Percentiles rank a stretch among this genome's conserved stretches.
These are phyloP conservation scores for Trichophyton benhamiae DNA, from an alignment of 2,329 filamentous ascomycete genomes.

Conservation along the genomic window DNA sequence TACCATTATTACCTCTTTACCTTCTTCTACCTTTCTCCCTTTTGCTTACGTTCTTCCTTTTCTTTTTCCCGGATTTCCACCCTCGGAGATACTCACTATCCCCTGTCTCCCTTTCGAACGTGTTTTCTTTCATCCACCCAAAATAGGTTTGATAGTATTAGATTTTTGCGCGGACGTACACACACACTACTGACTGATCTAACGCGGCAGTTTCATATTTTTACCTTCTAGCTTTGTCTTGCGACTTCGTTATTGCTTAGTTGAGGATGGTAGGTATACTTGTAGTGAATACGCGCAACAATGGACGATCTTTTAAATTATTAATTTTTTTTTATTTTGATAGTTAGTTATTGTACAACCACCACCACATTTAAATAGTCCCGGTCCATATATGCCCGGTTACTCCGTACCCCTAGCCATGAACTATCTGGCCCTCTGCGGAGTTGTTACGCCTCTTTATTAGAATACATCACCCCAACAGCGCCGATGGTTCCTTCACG, in stretches of 20 bases:
- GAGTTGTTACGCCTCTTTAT: no score
- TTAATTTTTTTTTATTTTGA: no score
- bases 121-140: not conserved
- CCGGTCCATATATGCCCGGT: no score
- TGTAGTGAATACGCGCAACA: not conserved
- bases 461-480: no score
- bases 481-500: no score
- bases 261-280: not conserved
- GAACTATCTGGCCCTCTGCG: no score
- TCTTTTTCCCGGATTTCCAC: not conserved
- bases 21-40: not conserved
- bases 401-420: no score
- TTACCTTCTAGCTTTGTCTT: not conserved
- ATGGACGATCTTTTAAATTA: no score
- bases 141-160: conserved; percentile 5
- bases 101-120: not conserved
- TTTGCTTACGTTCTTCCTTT: not conserved
- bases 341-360: no score
- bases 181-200: not conserved
- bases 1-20: not conserved
- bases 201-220: conserved; percentile 1
- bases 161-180: conserved; percentile 1
- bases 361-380: no score
- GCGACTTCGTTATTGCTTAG: not conserved
- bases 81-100: not conserved